These are phyloP conservation scores for Haplosporangium sp. DNA, from an alignment of 371 early-diverging fungal species.

Conservation along the genomic window DNA sequence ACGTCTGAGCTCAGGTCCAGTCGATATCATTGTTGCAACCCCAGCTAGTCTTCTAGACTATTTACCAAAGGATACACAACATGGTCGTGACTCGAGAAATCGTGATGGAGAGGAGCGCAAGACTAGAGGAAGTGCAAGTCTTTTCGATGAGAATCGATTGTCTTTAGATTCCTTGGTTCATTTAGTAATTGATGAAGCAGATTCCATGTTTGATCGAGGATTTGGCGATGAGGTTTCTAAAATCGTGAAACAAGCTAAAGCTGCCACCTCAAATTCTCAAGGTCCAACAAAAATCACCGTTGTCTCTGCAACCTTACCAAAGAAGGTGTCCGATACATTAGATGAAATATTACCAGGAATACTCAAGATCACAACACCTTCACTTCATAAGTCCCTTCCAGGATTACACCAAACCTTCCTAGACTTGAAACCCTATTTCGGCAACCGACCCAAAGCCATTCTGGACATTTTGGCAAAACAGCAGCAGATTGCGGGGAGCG, in stretches of 20 bases:
- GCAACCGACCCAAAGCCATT: conserved; percentile 71
- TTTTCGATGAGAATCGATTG: conserved; percentile 59
- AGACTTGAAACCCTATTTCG: conserved; percentile 69
- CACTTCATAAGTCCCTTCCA: conserved; percentile 84
- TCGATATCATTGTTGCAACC: conserved; percentile 88
- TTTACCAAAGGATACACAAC: conserved; percentile 15
- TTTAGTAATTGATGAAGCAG: conserved; percentile 93
- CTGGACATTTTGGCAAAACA: conserved; percentile 80
- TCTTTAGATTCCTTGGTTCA: conserved; percentile 69
- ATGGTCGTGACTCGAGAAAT: neutral
- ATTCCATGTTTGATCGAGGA: conserved; percentile 89
- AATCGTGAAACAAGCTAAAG: conserved; percentile 59
- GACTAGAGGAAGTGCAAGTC: conserved; percentile 15
- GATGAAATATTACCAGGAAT: conserved; percentile 67
- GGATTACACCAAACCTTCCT: conserved; percentile 84
- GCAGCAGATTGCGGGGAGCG: conserved; percentile 52
- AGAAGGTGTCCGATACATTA: conserved; percentile 74
- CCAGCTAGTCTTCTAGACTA: conserved; percentile 71
- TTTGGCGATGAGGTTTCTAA: conserved; percentile 76
- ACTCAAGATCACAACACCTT: conserved; percentile 83
- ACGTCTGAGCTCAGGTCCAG: conserved; percentile 62
- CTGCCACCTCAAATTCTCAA: conserved; percentile 5
- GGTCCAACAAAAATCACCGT: conserved; percentile 60
- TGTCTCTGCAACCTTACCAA: conserved; percentile 92
- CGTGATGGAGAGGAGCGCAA: conserved; percentile 25